Evolutionary conservation across 441 rosid genomes (phyloP).

Genomic region (Arabidopsis lyrata): DNA sequence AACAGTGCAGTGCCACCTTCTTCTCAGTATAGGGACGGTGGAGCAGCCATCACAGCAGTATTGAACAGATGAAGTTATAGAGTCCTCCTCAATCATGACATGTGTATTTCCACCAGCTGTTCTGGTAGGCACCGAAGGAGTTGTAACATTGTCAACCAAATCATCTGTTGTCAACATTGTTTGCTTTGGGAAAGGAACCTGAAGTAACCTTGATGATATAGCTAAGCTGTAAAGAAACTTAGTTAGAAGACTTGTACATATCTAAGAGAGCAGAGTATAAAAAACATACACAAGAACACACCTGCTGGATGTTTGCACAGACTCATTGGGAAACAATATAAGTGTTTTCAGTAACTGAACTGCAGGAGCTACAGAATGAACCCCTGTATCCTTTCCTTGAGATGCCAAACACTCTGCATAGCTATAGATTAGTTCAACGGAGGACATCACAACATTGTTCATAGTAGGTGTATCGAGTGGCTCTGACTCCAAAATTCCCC

Average conservation of each 20-base stretch:
- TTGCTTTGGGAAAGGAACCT: slow-evolving; percentile 99
- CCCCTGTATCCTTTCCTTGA: slow-evolving; percentile 74
- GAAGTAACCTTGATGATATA: slow-evolving; percentile 98
- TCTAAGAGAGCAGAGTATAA: slow-evolving; percentile 19
- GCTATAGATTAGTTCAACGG: slow-evolving; percentile 95
- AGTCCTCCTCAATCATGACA: slow-evolving; percentile 97
- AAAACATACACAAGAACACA: slow-evolving; percentile 42
- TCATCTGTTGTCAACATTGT: slow-evolving; percentile 95
- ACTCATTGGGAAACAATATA: slow-evolving; percentile 80
- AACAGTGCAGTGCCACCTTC: slow-evolving; percentile 99
- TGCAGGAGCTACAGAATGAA: slow-evolving; percentile 90
- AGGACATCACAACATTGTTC: slow-evolving; percentile 93
- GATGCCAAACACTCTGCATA: slow-evolving; percentile 99
- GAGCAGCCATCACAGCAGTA: slow-evolving; percentile 99
- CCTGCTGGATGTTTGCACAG: slow-evolving; percentile 99
- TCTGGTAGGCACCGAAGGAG: slow-evolving; percentile 68
- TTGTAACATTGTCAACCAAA: slow-evolving; percentile 65
- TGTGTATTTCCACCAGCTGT: slow-evolving; percentile 74
- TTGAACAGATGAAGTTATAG: slow-evolving; percentile 97
- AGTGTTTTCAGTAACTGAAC: slow-evolving; percentile 88
- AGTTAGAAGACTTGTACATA: slow-evolving; percentile 38
- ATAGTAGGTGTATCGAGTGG: slow-evolving; percentile 96
- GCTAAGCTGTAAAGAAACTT: slow-evolving; percentile 79
- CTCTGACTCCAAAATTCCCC: slow-evolving; percentile 99
- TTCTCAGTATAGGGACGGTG: slow-evolving; percentile 95